Evolutionary conservation across 2,329 filamentous ascomycete genomes (phyloP).

Genomic region (Calonectria ilicicola): DNA sequence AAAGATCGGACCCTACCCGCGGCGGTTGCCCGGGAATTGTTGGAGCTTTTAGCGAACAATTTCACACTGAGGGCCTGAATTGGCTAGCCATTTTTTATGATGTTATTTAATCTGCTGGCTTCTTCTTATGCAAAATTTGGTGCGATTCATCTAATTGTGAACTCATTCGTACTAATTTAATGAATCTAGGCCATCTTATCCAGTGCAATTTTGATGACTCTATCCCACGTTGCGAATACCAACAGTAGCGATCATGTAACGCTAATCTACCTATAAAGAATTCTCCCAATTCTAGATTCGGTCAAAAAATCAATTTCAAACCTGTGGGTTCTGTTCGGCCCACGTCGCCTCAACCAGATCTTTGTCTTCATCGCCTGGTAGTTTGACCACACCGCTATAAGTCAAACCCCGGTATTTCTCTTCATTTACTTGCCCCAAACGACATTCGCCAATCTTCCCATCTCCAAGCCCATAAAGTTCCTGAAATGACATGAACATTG

Average conservation of each 20-base stretch:
- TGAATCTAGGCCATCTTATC: background rate
- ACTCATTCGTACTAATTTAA: background rate
- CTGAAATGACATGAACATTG: constrained; percentile 59
- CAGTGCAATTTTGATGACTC: background rate
- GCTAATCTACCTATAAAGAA: background rate
- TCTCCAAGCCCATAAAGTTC: constrained; percentile 53
- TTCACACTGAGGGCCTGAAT: no score
- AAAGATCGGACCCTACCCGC: background rate
- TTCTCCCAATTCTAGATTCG: background rate
- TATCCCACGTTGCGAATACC: background rate
- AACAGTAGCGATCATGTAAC: background rate
- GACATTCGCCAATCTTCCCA: background rate
- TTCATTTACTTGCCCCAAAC: background rate
- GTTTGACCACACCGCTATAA: background rate
- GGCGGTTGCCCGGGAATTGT: background rate
- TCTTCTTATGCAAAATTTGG: background rate
- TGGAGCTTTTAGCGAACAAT: no score
- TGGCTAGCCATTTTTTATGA: background rate
- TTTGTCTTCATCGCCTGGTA: background rate
- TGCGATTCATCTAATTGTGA: background rate
- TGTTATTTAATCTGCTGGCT: background rate
- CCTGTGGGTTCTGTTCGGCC: background rate
- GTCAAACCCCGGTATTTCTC: background rate
- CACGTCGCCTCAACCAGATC: background rate
- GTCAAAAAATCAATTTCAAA: background rate